These are phyloP conservation scores for Fremontodendron californicum DNA, from an alignment of 345 rosid species.

Conservation along the genomic window DNA sequence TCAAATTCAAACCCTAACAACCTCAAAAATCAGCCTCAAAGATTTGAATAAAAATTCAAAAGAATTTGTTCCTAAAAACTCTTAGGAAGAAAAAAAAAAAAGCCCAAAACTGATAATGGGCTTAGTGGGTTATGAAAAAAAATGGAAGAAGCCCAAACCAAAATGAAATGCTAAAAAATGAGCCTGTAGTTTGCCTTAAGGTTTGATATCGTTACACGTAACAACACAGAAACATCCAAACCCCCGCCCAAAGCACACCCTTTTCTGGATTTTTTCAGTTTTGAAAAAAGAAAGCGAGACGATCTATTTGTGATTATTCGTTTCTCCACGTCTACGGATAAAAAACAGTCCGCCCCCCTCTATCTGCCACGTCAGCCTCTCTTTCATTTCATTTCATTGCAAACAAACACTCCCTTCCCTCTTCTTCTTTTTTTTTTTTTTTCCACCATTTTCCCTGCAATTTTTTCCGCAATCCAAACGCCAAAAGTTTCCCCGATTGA, in stretches of 20 bases:
- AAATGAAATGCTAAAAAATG: not conserved
- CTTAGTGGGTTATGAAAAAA: not conserved
- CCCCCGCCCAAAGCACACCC: not conserved
- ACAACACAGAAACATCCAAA: not conserved
- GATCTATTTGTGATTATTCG: not conserved
- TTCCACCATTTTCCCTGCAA: not conserved
- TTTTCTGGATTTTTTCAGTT: not conserved
- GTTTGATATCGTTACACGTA: not conserved
- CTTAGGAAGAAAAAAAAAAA: too few species aligned
- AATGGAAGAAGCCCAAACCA: not conserved
- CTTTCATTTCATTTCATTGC: not conserved
- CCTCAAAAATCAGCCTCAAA: too few species aligned
- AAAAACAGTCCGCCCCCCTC: not conserved
- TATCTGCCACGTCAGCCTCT: slow-evolving; percentile 1
- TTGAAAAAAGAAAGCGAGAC: too few species aligned
- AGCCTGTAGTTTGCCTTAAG: not conserved
- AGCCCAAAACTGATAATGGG: not conserved
- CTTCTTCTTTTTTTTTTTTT: too few species aligned
- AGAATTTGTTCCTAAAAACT: too few species aligned
- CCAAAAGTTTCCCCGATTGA: not conserved
- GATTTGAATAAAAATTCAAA: too few species aligned
- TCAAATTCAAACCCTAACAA: too few species aligned
- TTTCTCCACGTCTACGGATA: slow-evolving; percentile 17
- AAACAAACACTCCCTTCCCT: not conserved
- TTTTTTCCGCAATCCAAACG: slow-evolving; percentile 5